Percentiles rank a stretch among this genome's conserved stretches.
Evolutionary conservation across 1,284 basidiomycete species (phyloP).

Genomic region (Microbotryum lychnidis-dioicae): DNA sequence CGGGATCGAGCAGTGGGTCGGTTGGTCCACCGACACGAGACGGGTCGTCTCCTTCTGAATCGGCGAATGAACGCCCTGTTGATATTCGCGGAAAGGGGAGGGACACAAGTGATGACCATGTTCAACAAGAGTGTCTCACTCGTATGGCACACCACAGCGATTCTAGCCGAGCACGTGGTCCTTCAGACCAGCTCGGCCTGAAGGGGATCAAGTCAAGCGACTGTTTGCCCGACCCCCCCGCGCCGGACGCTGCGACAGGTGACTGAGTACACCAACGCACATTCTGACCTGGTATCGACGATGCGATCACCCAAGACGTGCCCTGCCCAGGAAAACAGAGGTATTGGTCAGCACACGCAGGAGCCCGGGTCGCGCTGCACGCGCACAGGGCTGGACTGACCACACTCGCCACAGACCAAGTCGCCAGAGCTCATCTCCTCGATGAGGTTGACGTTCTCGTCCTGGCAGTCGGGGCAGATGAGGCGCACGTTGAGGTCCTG

Average conservation of each 20-base stretch:
- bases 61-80: conserved; percentile 79
- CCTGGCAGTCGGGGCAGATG: conserved; percentile 88
- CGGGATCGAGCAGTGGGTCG: conserved; percentile 77
- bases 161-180: no score
- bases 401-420: conserved; percentile 93
- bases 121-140: no score
- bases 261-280: conserved; percentile 34
- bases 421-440: conserved; percentile 98
- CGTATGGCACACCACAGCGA: no score
- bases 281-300: conserved; percentile 97
- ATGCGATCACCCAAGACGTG: conserved; percentile 84
- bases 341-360: background rate
- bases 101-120: no score
- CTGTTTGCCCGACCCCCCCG: no score
- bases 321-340: conserved; percentile 9
- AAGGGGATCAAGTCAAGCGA: no score
- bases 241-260: no score
- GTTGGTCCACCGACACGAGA: conserved; percentile 97
- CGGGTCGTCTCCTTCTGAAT: conserved; percentile 92
- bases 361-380: background rate
- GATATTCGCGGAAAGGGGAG: background rate
- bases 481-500: conserved; percentile 80
- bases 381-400: conserved; percentile 48
- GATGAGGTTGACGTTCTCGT: conserved; percentile 84
- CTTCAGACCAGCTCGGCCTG: no score